A percentile compares a stretch with the other conserved stretches of the same genome.
Conservation (phyloP, 495 filamentous ascomycete genomes). For the Bombardia bombarda region DNA sequence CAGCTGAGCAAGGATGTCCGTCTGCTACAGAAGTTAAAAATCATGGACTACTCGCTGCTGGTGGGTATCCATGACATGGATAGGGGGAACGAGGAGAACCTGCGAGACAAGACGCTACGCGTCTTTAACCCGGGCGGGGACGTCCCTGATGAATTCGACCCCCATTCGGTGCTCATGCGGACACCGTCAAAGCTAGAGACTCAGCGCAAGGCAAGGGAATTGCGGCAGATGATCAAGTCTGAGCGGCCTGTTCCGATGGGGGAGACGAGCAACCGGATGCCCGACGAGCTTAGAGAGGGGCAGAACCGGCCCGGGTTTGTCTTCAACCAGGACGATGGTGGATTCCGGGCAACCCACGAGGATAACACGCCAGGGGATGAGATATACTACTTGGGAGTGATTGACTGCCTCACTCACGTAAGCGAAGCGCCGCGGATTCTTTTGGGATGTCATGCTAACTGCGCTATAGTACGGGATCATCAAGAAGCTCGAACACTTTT, state of each 20-base stretch:
- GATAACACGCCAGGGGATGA: slow-evolving; percentile 77
- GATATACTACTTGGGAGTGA: slow-evolving; percentile 96
- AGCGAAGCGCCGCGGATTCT: slow-evolving; percentile 29
- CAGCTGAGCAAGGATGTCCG: slow-evolving; percentile 84
- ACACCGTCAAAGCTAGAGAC: slow-evolving; percentile 94
- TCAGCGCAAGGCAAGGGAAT: slow-evolving; percentile 81
- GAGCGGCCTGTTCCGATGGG: slow-evolving; percentile 90
- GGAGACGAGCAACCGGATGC: slow-evolving; percentile 75
- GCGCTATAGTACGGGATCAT: slow-evolving; percentile 64
- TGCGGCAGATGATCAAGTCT: slow-evolving; percentile 84
- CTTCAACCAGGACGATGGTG: slow-evolving; percentile 92
- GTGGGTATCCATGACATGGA: slow-evolving; percentile 88
- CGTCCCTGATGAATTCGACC: slow-evolving; percentile 40
- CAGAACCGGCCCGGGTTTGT: slow-evolving; percentile 45
- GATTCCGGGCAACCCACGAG: slow-evolving; percentile 88
- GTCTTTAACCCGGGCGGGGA: slow-evolving; percentile 91
- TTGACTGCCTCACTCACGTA: slow-evolving; percentile 94
- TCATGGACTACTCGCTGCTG: slow-evolving; percentile 98
- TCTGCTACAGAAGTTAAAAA: slow-evolving; percentile 76
- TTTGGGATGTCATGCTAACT: too few species aligned
- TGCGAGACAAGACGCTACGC: slow-evolving; percentile 88
- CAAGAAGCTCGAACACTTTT: slow-evolving; percentile 86
- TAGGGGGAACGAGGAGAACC: slow-evolving; percentile 87
- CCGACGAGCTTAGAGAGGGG: slow-evolving; percentile 69
- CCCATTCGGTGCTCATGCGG: slow-evolving; percentile 61